Percentiles rank a stretch among this genome's conserved stretches.
Evolutionary conservation across 805 yeast genomes (phyloP).

Genomic region (Alloascoidea africana): DNA sequence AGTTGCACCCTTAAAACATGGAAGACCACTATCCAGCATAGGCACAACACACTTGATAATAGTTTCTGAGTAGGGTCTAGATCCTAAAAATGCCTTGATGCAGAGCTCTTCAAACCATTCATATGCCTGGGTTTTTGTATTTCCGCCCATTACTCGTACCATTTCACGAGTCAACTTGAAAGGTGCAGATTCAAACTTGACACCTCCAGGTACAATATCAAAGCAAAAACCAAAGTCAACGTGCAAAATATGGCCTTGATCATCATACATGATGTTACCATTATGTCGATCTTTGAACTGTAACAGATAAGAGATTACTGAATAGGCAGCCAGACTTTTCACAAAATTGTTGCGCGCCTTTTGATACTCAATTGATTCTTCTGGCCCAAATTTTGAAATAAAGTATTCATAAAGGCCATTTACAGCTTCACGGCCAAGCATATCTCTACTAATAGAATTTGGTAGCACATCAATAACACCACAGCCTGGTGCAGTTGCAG

Average conservation of each 20-base stretch:
- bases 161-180: slow-evolving; percentile 92
- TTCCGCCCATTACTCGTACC: slow-evolving; percentile 95
- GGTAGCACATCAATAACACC: slow-evolving; percentile 98
- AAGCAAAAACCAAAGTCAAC: slow-evolving; percentile 98
- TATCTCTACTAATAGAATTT: slow-evolving; percentile 87
- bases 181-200: slow-evolving; percentile 94
- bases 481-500: slow-evolving; percentile 98
- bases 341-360: slow-evolving; percentile 85
- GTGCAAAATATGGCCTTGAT: slow-evolving; percentile 89
- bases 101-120: slow-evolving; percentile 91
- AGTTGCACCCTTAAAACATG: slow-evolving; percentile 76
- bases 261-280: slow-evolving; percentile 94
- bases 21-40: slow-evolving; percentile 90
- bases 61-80: slow-evolving; percentile 76
- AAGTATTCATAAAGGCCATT: slow-evolving; percentile 92
- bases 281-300: slow-evolving; percentile 95
- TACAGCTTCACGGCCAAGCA: slow-evolving; percentile 98
- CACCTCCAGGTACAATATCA: slow-evolving; percentile 98
- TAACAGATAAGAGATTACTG: slow-evolving; percentile 74
- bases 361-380: slow-evolving; percentile 77
- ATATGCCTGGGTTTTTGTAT: slow-evolving; percentile 69
- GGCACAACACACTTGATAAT: slow-evolving; percentile 78
- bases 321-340: slow-evolving; percentile 85
- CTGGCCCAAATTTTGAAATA: slow-evolving; percentile 89
- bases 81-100: slow-evolving; percentile 79